These are phyloP conservation scores for Xylariaceae sp. DNA, from an alignment of 2,329 filamentous ascomycete species.

Conservation along the genomic window DNA sequence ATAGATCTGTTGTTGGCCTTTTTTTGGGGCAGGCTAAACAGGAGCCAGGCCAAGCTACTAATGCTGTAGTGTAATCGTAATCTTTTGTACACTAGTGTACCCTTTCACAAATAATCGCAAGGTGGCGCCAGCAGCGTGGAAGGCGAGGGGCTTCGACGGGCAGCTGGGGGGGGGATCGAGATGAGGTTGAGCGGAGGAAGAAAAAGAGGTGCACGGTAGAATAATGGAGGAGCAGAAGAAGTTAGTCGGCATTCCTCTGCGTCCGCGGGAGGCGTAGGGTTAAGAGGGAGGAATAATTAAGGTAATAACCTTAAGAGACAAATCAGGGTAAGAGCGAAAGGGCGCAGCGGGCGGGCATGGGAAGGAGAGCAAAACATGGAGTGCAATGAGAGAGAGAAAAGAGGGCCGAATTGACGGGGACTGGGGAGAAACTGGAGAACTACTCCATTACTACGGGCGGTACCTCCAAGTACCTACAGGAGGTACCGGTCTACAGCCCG, in stretches of 20 bases:
- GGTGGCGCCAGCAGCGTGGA: not conserved
- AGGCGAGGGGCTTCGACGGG: not conserved
- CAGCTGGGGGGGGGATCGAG: not conserved
- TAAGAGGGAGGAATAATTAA: not conserved
- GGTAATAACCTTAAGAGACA: too few species aligned
- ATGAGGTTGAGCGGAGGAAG: not conserved
- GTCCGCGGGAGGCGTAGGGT: not conserved
- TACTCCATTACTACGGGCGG: too few species aligned
- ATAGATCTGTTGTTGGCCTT: conserved; percentile 1
- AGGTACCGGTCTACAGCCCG: too few species aligned
- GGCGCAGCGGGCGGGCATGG: too few species aligned
- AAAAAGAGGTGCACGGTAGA: conserved; percentile 2
- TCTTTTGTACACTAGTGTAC: not conserved
- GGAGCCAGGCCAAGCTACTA: not conserved
- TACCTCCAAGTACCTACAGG: too few species aligned
- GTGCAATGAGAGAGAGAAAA: too few species aligned
- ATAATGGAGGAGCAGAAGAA: conserved; percentile 4
- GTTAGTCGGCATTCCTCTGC: not conserved
- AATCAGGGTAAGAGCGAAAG: too few species aligned
- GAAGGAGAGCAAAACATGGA: too few species aligned
- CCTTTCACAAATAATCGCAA: not conserved
- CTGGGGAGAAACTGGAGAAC: too few species aligned
- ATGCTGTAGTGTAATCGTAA: not conserved
- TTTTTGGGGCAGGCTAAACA: conserved; percentile 13
- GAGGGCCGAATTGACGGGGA: too few species aligned